Evolutionary conservation across 1,284 basidiomycete genomes (phyloP).

Genomic region (Rhodotorula sp.): DNA sequence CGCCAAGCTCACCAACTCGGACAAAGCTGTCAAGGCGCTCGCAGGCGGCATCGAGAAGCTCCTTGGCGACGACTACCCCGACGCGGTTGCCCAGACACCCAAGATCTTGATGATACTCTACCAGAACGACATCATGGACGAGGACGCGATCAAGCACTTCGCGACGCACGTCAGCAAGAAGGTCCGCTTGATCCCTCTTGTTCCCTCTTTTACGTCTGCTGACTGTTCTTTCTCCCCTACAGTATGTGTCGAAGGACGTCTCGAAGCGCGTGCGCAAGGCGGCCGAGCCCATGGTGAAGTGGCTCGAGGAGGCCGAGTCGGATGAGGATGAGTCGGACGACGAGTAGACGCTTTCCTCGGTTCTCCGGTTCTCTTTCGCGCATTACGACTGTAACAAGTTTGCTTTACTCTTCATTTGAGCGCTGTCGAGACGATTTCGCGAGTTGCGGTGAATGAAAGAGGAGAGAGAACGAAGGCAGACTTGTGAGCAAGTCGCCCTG

Average conservation of each 20-base stretch:
- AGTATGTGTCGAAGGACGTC: conserved; percentile 93
- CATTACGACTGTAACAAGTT: neutral
- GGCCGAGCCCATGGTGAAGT: conserved; percentile 86
- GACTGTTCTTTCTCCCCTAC: conserved; percentile 58
- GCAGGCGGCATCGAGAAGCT: conserved; percentile 85
- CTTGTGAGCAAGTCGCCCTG: no score
- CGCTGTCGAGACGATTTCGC: no score
- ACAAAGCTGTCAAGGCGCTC: conserved; percentile 93
- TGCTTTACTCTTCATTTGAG: no score
- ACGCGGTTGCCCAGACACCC: conserved; percentile 64
- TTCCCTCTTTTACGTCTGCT: conserved; percentile 60
- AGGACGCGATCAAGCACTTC: conserved; percentile 87
- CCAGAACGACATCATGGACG: conserved; percentile 88
- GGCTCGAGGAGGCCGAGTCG: conserved; percentile 46
- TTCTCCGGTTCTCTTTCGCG: neutral
- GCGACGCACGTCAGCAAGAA: conserved; percentile 68
- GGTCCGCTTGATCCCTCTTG: neutral
- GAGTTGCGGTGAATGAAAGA: no score
- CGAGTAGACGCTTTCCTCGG: conserved; percentile 4
- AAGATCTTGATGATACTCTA: conserved; percentile 96
- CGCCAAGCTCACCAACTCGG: conserved; percentile 63
- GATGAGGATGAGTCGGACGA: conserved; percentile 42
- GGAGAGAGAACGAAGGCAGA: no score
- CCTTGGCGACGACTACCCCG: conserved; percentile 65
- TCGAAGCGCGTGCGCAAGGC: conserved; percentile 95